Evolutionary conservation across 2,329 filamentous ascomycete genomes (phyloP).

Genomic region (Fusarium nygamai): DNA sequence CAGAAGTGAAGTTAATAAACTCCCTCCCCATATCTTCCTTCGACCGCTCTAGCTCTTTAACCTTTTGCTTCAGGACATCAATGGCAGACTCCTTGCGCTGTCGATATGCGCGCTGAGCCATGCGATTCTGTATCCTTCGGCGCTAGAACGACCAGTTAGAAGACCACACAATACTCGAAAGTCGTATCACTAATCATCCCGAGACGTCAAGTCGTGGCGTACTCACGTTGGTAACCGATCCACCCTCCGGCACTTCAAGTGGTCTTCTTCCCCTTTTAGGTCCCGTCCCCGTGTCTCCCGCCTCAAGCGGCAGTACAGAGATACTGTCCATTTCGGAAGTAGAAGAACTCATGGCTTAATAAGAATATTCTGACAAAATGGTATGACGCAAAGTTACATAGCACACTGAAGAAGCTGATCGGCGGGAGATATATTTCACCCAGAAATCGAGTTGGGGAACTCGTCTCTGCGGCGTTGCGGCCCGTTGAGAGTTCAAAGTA

Average conservation of each 20-base stretch:
- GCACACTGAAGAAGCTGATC: background rate
- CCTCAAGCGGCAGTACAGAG: background rate
- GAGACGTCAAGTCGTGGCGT: background rate
- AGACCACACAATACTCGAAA: background rate
- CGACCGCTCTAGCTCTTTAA: background rate
- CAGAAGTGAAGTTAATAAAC: background rate
- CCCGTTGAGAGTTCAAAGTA: background rate
- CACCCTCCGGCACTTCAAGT: background rate
- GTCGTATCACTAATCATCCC: background rate
- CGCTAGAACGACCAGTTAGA: background rate
- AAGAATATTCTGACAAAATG: background rate
- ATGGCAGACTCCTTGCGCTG: slow-evolving; percentile 15
- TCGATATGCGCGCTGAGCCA: slow-evolving; percentile 14
- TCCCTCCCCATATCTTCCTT: background rate
- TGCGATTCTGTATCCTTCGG: slow-evolving; percentile 6
- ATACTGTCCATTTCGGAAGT: background rate
- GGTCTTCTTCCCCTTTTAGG: slow-evolving; percentile 3
- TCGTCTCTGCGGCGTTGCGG: background rate
- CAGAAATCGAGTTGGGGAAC: background rate
- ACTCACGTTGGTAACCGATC: slow-evolving; percentile 1
- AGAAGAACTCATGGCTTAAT: background rate
- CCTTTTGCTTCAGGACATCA: background rate
- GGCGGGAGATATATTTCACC: background rate
- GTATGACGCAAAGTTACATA: background rate
- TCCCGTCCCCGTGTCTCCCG: background rate